These are phyloP conservation scores for Nakazawaea wyomingensis DNA, from an alignment of 805 yeast species.

Conservation along the genomic window DNA sequence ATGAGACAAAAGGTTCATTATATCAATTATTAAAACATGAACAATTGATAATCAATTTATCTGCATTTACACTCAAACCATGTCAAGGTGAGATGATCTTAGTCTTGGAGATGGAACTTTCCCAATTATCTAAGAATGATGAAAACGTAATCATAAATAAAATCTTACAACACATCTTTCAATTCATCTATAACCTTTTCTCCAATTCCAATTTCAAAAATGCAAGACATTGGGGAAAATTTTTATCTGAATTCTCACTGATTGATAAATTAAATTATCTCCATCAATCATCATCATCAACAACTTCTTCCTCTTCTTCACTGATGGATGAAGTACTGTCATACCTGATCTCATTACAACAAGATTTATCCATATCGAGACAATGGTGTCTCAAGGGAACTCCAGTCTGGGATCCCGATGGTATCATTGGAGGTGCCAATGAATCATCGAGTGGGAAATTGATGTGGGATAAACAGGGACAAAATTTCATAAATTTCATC, in stretches of 20 bases:
- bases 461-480: conserved; percentile 41
- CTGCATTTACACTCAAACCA: conserved; percentile 37
- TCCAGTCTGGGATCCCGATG: conserved; percentile 25
- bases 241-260: conserved; percentile 42
- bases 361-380: conserved; percentile 24
- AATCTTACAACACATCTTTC: conserved; percentile 16
- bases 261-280: conserved; percentile 42
- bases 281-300: conserved; percentile 29
- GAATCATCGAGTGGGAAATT: conserved; percentile 27
- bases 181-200: background rate
- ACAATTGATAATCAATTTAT: conserved; percentile 32
- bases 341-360: conserved; percentile 35
- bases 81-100: conserved; percentile 34
- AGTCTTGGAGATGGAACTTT: conserved; percentile 39
- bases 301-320: no score
- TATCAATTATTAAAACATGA: conserved; percentile 31
- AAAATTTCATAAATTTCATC: conserved; percentile 29
- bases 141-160: no score
- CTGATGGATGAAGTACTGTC: conserved; percentile 45
- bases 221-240: conserved; percentile 28
- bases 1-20: conserved; percentile 51
- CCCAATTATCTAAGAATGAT: no score
- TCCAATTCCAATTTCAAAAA: conserved; percentile 6
- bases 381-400: conserved; percentile 40
- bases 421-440: conserved; percentile 21